These are phyloP conservation scores for Ceratorhiza oryzae-sativae DNA, from an alignment of 1,284 basidiomycete species.

Conservation along the genomic window DNA sequence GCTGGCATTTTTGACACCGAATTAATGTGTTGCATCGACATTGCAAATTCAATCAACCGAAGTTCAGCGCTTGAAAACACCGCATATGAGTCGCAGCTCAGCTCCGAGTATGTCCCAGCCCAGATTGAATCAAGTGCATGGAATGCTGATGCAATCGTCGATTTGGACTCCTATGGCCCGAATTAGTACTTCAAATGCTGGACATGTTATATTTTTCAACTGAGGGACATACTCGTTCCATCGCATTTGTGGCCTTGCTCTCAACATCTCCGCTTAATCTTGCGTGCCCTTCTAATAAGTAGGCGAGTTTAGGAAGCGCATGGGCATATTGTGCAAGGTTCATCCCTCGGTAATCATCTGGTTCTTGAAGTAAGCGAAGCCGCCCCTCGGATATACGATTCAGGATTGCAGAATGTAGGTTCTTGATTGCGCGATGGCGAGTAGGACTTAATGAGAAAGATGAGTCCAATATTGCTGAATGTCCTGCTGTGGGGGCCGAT, in stretches of 20 bases:
- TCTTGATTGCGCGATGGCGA: not conserved
- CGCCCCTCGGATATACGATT: not conserved
- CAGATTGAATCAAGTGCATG: not conserved
- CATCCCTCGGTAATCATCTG: not conserved
- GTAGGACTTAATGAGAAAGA: not conserved
- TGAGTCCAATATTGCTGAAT: no score
- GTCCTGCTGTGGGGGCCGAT: not conserved
- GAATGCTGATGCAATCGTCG: not conserved
- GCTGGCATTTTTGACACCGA: not conserved
- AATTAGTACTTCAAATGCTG: not conserved
- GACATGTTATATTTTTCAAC: not conserved
- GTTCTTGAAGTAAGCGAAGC: not conserved
- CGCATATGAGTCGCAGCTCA: conserved; percentile 4
- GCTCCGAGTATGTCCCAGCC: not conserved
- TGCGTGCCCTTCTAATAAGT: not conserved
- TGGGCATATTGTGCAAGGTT: not conserved
- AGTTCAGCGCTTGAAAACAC: not conserved
- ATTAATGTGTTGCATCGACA: not conserved
- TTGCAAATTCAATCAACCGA: not conserved
- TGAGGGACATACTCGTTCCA: not conserved
- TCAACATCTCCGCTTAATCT: not conserved
- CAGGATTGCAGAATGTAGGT: not conserved
- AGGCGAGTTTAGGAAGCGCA: not conserved
- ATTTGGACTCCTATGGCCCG: not conserved
- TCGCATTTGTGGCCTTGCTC: not conserved